A percentile compares a stretch with the other conserved stretches of the same genome.
Evolutionary conservation across 495 filamentous ascomycete species (phyloP).

Genomic region (Aspergillus bridgeri): DNA sequence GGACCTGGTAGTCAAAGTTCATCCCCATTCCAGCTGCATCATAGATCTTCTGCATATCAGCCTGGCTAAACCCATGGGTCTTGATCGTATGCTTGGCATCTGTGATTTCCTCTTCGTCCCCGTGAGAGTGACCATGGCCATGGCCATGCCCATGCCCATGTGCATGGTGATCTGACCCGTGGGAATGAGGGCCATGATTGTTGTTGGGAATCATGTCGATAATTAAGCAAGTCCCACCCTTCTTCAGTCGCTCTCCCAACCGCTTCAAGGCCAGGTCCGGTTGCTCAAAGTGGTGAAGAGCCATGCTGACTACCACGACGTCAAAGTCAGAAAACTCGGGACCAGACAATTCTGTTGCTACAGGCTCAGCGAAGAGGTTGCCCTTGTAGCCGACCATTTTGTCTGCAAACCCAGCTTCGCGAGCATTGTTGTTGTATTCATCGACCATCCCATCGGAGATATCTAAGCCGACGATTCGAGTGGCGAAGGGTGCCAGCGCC

Average conservation of each 20-base stretch:
- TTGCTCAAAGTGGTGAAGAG: slow-evolving; percentile 70
- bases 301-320: slow-evolving; percentile 60
- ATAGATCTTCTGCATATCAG: slow-evolving; percentile 51
- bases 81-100: slow-evolving; percentile 44
- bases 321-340: slow-evolving; percentile 59
- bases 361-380: slow-evolving; percentile 48
- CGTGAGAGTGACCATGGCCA: slow-evolving; percentile 7
- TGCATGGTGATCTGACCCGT: slow-evolving; percentile 15
- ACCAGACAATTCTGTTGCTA: slow-evolving; percentile 35
- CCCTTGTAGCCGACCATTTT: slow-evolving; percentile 57
- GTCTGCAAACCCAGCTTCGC: slow-evolving; percentile 38
- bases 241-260: slow-evolving; percentile 56
- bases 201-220: slow-evolving; percentile 56
- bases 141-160: slow-evolving; percentile 21
- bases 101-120: slow-evolving; percentile 19
- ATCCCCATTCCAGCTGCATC: slow-evolving; percentile 45
- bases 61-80: slow-evolving; percentile 55
- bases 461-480: slow-evolving; percentile 61
- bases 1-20: slow-evolving; percentile 39
- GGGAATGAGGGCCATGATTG: slow-evolving; percentile 15
- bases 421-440: slow-evolving; percentile 49
- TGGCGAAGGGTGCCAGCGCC: slow-evolving; percentile 59
- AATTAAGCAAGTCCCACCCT: slow-evolving; percentile 62
- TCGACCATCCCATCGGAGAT: slow-evolving; percentile 64
- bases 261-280: slow-evolving; percentile 52